A percentile compares a stretch with the other conserved stretches of the same genome.
These are phyloP conservation scores for Mycena galopus DNA, from an alignment of 768 basidiomycete species.

Conservation along the genomic window DNA sequence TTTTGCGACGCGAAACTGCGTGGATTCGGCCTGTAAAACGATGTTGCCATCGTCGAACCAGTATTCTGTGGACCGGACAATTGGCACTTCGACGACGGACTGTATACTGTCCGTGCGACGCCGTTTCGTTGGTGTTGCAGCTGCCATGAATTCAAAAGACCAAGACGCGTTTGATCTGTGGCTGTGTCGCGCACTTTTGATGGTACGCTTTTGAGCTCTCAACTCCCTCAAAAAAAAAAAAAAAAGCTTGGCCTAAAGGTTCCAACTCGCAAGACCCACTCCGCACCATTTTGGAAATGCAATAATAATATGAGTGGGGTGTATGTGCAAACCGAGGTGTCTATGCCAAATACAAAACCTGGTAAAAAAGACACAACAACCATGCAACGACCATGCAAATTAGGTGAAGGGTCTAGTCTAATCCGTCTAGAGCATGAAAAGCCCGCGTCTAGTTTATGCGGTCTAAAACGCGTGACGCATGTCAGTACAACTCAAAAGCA, in stretches of 20 bases:
- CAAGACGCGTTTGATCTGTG: too few relatives aligned
- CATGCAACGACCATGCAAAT: constrained; percentile 27
- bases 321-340: constrained; percentile 23
- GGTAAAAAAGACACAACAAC: not conserved
- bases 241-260: too few relatives aligned
- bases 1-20: constrained; percentile 51
- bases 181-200: too few relatives aligned
- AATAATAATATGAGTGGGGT: constrained; percentile 39
- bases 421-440: constrained; percentile 8
- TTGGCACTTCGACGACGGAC: too few relatives aligned
- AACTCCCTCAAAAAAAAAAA: too few relatives aligned
- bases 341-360: constrained; percentile 15
- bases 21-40: constrained; percentile 51
- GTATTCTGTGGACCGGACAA: too few relatives aligned
- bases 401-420: constrained; percentile 31
- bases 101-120: too few relatives aligned
- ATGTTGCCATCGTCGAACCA: constrained; percentile 59
- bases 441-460: constrained; percentile 4
- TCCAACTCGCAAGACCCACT: too few relatives aligned
- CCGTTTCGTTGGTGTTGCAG: too few relatives aligned
- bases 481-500: not conserved
- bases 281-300: not conserved
- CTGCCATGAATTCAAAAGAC: too few relatives aligned
- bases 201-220: too few relatives aligned
- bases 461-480: constrained; percentile 8